Evolutionary conservation across 2,329 filamentous ascomycete genomes (phyloP), one percentile per base, ranked within the genome.

Genomic region (Exophiala dermatitidis): DNA sequence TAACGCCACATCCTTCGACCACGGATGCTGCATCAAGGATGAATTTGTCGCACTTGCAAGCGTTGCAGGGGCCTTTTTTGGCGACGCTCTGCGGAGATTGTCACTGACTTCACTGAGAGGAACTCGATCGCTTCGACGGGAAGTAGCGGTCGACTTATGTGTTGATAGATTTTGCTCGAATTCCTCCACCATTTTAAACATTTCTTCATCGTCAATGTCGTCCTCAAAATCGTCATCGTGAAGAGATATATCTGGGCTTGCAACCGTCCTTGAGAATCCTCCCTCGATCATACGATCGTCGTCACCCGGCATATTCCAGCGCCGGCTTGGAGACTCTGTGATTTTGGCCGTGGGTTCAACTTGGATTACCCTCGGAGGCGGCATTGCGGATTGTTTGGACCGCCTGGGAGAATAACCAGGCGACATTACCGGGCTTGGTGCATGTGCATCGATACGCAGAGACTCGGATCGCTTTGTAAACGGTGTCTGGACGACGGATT

Each of bases 1-100:
- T 50, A 75, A 78, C 60, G 84, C 85, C 28, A 98, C 86, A 63
- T 97, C 90, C 41, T 80, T 76, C 10, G 90, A 96, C 93, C 94
- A 98, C 3, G 83, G 76, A 64, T 84, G 77, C 46, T 78, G 76
- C 78, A 87, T 85, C 62, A 73, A 53, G 63, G 66, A 48, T 44
- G 63, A 62, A 38, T 62, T 65, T 31, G 67, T 65, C 7, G 54
- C 12, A 10, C 33, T 36, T 30, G 29, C 45, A 3, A 34, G 40
- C 12, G 36, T 37, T 19, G 33, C 42, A 38, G 48, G 32, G 8
- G 33, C 28, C 30, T 50, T 55, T 38, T 51, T 46, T 4, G 56
- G 51, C 3, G 53, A 51, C 5, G 69, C 66, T 48, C 64, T 62
- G 33, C 72, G 70, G 46, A 53, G 58, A 37, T 63, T 63, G 42